Evolutionary conservation across 2,329 filamentous ascomycete species (phyloP), one percentile per base, ranked within the genome.

Genomic region (Colletotrichum liriopes): DNA sequence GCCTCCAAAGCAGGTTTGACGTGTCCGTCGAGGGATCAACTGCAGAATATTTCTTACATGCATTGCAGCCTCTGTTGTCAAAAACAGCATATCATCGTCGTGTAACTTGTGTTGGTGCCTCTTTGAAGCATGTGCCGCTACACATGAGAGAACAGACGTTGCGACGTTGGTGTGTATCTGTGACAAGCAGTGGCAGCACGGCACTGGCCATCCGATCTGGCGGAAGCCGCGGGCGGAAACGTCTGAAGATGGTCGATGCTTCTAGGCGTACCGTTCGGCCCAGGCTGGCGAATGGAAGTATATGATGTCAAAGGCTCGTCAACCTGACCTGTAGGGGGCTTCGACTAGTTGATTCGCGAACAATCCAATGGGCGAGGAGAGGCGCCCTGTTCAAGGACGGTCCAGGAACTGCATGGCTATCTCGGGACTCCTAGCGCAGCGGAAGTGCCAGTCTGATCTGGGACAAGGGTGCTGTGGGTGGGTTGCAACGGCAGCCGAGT

Each of bases 141-240:
- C 23, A n/a, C 32, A 45, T 37, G 52, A 26, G n/a, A n/a, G 52
- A 51, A 54, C 58, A 62, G 52, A 56, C 35, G 43, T 26, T 43
- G 39, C 47, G 47, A 54, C n/a, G 32, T 39, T 29, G 45, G 37
- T 39, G 29, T n/a, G 12, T 2, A 26, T 47, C 41, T 35, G 23
- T 67, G 65, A 68, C 49, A 68, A 35, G 41, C 58, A 45, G 45
- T 55, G 45, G 52, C 65, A 64, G 69, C 51, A 32, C 39, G 54
- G 45, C 52, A 54, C 39, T 37, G 61, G 39, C 52, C 65, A 45
- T 68, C 69, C 45, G 69, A 72, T 62, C 12, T 45, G 37, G 37
- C 54, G 49, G 64, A n/a, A 18, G 7, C 58, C 41, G 63, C 55
- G 47, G 68, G 49, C 23, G 39, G 26, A 12, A 32, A 43, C 35